These are phyloP conservation scores for Arthrinium puccinioides DNA, from an alignment of 2,329 filamentous ascomycete genomes.

Conservation along the genomic window DNA sequence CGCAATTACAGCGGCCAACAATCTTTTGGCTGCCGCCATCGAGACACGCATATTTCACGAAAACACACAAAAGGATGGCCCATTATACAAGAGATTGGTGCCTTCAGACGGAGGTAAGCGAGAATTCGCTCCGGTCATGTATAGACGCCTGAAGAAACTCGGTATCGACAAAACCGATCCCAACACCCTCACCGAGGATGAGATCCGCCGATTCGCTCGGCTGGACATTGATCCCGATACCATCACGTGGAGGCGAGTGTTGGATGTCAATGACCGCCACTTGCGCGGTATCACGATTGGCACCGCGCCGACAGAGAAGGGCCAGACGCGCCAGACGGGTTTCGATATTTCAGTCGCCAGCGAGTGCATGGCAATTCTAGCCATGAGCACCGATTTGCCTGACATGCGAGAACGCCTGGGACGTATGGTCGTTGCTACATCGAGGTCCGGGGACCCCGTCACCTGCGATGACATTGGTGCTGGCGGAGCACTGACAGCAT, in stretches of 20 bases:
- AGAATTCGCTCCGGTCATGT: slow-evolving; percentile 83
- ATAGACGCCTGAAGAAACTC: slow-evolving; percentile 87
- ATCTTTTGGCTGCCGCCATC: slow-evolving; percentile 89
- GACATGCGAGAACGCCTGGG: slow-evolving; percentile 93
- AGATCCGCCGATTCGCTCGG: slow-evolving; percentile 81
- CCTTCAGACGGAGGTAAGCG: slow-evolving; percentile 86
- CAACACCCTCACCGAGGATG: slow-evolving; percentile 81
- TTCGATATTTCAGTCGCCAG: slow-evolving; percentile 98
- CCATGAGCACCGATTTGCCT: slow-evolving; percentile 76
- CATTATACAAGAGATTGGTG: slow-evolving; percentile 81
- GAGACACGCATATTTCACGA: slow-evolving; percentile 99
- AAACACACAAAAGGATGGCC: slow-evolving; percentile 82
- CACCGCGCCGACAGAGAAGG: slow-evolving; percentile 83
- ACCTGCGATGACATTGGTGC: slow-evolving; percentile 94
- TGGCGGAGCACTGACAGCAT: slow-evolving; percentile 82
- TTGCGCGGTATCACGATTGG: slow-evolving; percentile 85
- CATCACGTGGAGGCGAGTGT: slow-evolving; percentile 92
- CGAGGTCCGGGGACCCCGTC: slow-evolving; percentile 76
- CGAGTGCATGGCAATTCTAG: slow-evolving; percentile 97
- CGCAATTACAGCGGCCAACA: slow-evolving; percentile 94
- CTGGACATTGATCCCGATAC: slow-evolving; percentile 95
- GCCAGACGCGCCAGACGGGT: slow-evolving; percentile 77
- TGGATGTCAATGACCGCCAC: slow-evolving; percentile 96
- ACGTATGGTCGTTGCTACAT: slow-evolving; percentile 91
- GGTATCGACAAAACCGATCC: slow-evolving; percentile 94